Evolutionary conservation across 148 eudicot species (phyloP).

Genomic region (Nepenthes gracilis): DNA sequence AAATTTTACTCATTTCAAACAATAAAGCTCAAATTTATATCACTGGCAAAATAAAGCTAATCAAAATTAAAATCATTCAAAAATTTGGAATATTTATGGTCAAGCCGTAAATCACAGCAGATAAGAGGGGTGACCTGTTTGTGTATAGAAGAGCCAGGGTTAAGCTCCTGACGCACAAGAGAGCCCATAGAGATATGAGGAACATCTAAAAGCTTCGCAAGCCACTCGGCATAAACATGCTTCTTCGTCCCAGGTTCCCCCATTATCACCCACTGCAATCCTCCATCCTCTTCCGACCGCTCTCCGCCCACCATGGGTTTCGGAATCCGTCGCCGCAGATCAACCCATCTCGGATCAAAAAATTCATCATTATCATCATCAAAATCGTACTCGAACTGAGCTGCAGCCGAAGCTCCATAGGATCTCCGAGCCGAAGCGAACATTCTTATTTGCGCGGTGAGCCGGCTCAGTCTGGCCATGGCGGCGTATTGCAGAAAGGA

Average conservation of each 20-base stretch:
- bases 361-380: constrained; percentile 5
- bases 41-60: too few species aligned
- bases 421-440: constrained; percentile 5
- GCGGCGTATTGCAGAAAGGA: constrained; percentile 11
- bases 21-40: too few species aligned
- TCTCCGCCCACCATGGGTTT: background rate
- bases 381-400: constrained; percentile 31
- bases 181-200: constrained; percentile 76
- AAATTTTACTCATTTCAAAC: too few species aligned
- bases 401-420: constrained; percentile 41
- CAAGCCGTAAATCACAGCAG: background rate
- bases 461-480: constrained; percentile 31
- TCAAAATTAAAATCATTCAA: too few species aligned
- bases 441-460: constrained; percentile 10
- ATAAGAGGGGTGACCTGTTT: background rate
- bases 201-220: constrained; percentile 64
- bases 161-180: constrained; percentile 49
- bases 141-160: too few species aligned
- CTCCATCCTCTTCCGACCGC: constrained; percentile 35
- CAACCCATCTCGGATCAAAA: too few species aligned
- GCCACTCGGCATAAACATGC: constrained; percentile 62
- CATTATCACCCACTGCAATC: constrained; percentile 83
- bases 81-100: too few species aligned
- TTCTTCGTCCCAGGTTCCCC: constrained; percentile 67
- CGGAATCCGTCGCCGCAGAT: background rate